Evolutionary conservation across 2,329 filamentous ascomycete species (phyloP).

Genomic region (Phialophora chinensis): DNA sequence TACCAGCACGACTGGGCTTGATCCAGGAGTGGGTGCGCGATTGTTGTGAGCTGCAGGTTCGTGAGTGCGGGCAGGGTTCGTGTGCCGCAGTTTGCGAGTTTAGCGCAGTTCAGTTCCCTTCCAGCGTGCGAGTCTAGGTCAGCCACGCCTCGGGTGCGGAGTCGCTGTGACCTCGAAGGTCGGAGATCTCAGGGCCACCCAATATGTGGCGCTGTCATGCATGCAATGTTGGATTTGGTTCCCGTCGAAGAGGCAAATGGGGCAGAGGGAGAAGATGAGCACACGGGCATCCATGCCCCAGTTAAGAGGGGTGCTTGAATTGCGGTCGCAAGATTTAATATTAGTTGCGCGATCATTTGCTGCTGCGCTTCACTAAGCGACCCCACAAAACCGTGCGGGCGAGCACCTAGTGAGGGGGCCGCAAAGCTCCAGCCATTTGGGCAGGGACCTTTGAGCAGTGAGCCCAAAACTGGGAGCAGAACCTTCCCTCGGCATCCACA

Average conservation of each 20-base stretch:
- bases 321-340: constrained; percentile 2
- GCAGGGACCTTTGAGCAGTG: not conserved
- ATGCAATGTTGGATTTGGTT: not conserved
- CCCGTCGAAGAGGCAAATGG: not conserved
- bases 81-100: not conserved
- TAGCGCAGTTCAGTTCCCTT: not conserved
- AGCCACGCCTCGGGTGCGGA: constrained; percentile 25
- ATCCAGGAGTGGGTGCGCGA: constrained; percentile 1
- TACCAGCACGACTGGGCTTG: not conserved
- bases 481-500: constrained; percentile 17
- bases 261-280: not conserved
- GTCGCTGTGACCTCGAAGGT: constrained; percentile 4
- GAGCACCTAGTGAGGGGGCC: constrained; percentile 6
- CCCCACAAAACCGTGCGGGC: constrained; percentile 14
- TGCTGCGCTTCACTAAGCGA: constrained; percentile 17
- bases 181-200: constrained; percentile 7
- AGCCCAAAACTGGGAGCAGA: not conserved
- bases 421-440: not conserved
- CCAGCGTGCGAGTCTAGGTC: not conserved
- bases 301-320: constrained; percentile 3
- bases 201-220: constrained; percentile 26
- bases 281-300: not conserved
- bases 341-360: constrained; percentile 16
- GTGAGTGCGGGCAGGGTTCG: constrained; percentile 11
- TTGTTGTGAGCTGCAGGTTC: not conserved